Conservation (phyloP, 176 grass and related monocot species). For the Saccharum officinarum region DNA sequence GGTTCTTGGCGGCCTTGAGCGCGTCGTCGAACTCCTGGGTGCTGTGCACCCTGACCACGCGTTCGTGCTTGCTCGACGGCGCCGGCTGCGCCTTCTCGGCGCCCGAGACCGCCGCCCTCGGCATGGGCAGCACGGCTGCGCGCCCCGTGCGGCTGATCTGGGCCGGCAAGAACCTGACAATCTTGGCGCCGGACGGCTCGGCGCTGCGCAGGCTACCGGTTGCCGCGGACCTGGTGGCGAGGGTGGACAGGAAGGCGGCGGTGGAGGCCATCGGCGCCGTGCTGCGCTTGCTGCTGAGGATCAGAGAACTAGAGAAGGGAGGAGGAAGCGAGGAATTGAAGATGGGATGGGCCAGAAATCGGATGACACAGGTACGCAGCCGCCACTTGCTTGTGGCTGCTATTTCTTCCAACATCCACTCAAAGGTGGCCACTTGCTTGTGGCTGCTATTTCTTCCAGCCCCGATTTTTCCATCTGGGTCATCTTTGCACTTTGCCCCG, state of each 20-base stretch:
- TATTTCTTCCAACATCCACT: constrained; percentile 34
- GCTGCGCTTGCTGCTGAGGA: background rate
- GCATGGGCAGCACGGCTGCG: background rate
- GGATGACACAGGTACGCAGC: constrained; percentile 1
- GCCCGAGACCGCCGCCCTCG: constrained; percentile 24
- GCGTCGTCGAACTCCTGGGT: constrained; percentile 75
- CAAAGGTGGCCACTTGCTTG: constrained; percentile 1
- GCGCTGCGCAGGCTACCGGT: constrained; percentile 9
- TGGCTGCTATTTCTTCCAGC: constrained; percentile 39
- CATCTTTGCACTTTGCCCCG: too few species aligned
- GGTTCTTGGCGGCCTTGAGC: constrained; percentile 64
- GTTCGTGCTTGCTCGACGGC: constrained; percentile 26
- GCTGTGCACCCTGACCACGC: constrained; percentile 64
- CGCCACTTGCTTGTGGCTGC: constrained; percentile 28
- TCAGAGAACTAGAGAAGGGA: background rate
- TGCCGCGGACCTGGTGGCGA: constrained; percentile 7
- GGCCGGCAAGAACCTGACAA: constrained; percentile 23
- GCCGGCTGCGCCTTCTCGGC: constrained; percentile 39
- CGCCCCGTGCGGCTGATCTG: background rate
- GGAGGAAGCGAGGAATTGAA: background rate
- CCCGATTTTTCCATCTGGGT: constrained; percentile 23
- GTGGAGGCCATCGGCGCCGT: constrained; percentile 44
- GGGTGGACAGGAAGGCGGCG: constrained; percentile 58
- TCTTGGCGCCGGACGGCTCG: background rate
- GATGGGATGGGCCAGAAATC: background rate